phyloP scores from a whole-genome alignment of 2,329 filamentous ascomycete species.

The Cladosporium velox region DNA sequence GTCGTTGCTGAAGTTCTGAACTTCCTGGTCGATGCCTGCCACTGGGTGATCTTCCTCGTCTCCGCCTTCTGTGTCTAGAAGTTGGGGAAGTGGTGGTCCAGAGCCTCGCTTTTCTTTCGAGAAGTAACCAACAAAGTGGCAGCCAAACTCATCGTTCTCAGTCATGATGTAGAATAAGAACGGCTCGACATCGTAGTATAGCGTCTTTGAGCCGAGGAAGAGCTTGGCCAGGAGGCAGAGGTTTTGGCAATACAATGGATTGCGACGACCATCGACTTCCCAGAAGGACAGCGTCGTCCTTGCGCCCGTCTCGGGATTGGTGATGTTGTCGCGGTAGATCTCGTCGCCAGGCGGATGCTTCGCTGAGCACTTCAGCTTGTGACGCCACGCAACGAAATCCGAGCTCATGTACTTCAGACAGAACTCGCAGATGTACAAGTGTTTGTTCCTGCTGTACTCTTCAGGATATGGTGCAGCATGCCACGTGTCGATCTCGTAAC shows the following conservation, averaged over 20 bases:
- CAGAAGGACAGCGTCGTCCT: conserved; percentile 70
- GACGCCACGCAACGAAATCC: conserved; percentile 95
- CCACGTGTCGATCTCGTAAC: conserved; percentile 98
- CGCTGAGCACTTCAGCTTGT: conserved; percentile 90
- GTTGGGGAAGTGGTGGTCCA: conserved; percentile 69
- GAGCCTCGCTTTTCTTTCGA: conserved; percentile 86
- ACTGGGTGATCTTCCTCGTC: conserved; percentile 26
- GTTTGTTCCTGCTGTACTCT: conserved; percentile 93
- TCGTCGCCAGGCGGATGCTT: conserved; percentile 98
- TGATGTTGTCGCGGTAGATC: conserved; percentile 87
- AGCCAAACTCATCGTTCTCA: conserved; percentile 86
- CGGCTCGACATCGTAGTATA: conserved; percentile 97
- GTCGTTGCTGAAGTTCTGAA: conserved; percentile 26
- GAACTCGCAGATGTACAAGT: conserved; percentile 99
- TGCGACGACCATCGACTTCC: conserved; percentile 94
- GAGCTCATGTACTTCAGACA: conserved; percentile 99
- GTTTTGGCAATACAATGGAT: conserved; percentile 98
- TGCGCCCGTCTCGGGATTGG: conserved; percentile 47
- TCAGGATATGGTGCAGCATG: conserved; percentile 97
- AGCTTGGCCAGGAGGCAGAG: conserved; percentile 93
- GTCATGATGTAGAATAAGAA: conserved; percentile 98
- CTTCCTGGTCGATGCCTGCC: conserved; percentile 28
- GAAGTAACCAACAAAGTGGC: conserved; percentile 98
- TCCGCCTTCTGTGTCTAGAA: conserved; percentile 32
- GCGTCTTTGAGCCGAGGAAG: conserved; percentile 96